phyloP scores from a whole-genome alignment of 1,139 yeast genomes.

The Pichia terricola region DNA sequence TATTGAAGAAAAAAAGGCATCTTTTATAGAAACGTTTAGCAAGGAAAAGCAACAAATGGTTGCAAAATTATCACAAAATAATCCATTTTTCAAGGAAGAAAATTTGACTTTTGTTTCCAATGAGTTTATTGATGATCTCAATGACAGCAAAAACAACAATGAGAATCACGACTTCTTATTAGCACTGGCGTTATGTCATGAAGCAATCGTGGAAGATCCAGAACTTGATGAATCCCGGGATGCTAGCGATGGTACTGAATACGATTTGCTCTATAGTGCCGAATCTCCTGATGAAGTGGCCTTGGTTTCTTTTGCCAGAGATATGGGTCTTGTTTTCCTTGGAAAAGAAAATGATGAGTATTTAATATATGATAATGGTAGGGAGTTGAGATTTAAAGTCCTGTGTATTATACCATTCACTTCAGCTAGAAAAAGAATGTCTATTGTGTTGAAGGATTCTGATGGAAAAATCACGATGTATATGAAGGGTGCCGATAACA shows the following conservation, averaged over 20 bases:
- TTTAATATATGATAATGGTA: conserved; percentile 15
- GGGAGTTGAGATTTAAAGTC: conserved; percentile 29
- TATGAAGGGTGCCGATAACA: conserved; percentile 51
- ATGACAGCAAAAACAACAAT: conserved; percentile 23
- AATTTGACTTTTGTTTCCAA: conserved; percentile 41
- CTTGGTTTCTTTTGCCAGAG: conserved; percentile 50
- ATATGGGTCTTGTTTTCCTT: conserved; percentile 42
- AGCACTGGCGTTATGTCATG: conserved; percentile 47
- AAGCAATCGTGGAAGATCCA: conserved; percentile 42
- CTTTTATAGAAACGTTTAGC: conserved; percentile 32
- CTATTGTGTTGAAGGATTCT: conserved; percentile 39
- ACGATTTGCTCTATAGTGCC: conserved; percentile 37
- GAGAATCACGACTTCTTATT: conserved; percentile 43
- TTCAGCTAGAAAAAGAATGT: conserved; percentile 54
- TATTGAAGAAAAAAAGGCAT: conserved; percentile 37
- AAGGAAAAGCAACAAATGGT: conserved; percentile 35
- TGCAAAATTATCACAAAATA: conserved; percentile 15
- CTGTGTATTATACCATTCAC: conserved; percentile 45
- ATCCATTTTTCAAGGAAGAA: conserved; percentile 29
- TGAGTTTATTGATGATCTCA: conserved; percentile 33
- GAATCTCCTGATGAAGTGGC: conserved; percentile 64
- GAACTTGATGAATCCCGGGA: conserved; percentile 3
- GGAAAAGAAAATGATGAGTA: conserved; percentile 33
- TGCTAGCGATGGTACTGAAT: conserved; percentile 25
- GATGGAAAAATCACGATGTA: conserved; percentile 29